A percentile compares a stretch with the other conserved stretches of the same genome.
phyloP scores from a whole-genome alignment of 345 rosid genomes.

The Lumnitzera racemosa region DNA sequence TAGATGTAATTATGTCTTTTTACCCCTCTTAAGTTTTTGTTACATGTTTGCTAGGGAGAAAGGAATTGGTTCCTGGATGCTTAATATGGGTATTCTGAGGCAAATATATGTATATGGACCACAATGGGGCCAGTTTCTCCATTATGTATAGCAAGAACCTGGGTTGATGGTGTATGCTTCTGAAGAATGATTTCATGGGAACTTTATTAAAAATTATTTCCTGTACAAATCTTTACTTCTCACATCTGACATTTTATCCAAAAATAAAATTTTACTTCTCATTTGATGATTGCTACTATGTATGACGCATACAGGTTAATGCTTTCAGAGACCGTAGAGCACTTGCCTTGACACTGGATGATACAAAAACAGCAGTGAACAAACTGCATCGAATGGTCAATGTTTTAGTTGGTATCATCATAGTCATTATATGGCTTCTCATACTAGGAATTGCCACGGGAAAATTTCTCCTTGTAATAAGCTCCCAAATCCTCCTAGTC shows the following conservation, averaged over 20 bases:
- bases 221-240: too few relatives aligned
- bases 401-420: constrained; percentile 20
- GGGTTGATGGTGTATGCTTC: too few relatives aligned
- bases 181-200: too few relatives aligned
- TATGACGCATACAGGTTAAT: constrained; percentile 20
- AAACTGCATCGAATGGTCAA: constrained; percentile 35
- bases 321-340: constrained; percentile 45
- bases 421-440: constrained; percentile 24
- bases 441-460: constrained; percentile 27
- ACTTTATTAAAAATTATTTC: too few relatives aligned
- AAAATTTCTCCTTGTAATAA: constrained; percentile 23
- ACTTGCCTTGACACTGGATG: constrained; percentile 34
- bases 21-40: not conserved
- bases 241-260: too few relatives aligned
- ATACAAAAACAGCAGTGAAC: constrained; percentile 44
- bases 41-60: not conserved
- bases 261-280: too few relatives aligned
- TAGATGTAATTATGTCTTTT: not conserved
- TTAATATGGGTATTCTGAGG: too few relatives aligned
- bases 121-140: too few relatives aligned
- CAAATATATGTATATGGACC: too few relatives aligned
- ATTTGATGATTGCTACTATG: not conserved
- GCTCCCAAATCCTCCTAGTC: constrained; percentile 33
- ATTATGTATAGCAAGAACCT: too few relatives aligned
- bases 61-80: too few relatives aligned